Evolutionary conservation across 805 yeast genomes (phyloP).

Genomic region (Sugiyamaella americana): DNA sequence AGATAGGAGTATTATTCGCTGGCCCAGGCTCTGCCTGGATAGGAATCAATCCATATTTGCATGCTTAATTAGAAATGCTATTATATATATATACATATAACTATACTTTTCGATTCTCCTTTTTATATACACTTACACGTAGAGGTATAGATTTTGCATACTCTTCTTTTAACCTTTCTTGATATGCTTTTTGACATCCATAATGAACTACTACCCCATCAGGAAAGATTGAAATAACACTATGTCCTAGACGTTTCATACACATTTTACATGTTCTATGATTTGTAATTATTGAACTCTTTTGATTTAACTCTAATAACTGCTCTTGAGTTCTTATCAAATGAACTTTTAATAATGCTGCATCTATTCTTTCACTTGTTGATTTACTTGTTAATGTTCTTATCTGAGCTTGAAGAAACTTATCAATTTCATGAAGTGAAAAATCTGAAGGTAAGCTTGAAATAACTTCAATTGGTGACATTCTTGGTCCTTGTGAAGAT

Average conservation of each 20-base stretch:
- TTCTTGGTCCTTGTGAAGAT: constrained; percentile 41
- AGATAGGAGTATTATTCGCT: constrained; percentile 4
- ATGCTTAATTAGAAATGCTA: too few relatives aligned
- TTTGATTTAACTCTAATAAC: constrained; percentile 36
- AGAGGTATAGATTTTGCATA: constrained; percentile 6
- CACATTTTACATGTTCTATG: constrained; percentile 55
- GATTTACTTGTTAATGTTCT: constrained; percentile 36
- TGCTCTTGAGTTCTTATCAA: constrained; percentile 42
- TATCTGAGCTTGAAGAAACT: constrained; percentile 42
- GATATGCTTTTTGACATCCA: constrained; percentile 40
- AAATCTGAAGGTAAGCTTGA: constrained; percentile 47
- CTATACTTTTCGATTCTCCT: background rate
- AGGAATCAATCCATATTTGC: too few relatives aligned
- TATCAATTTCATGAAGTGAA: constrained; percentile 38
- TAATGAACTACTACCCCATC: constrained; percentile 47
- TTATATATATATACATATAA: background rate
- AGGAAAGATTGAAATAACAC: constrained; percentile 47
- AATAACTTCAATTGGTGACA: constrained; percentile 42
- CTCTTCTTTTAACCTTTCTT: constrained; percentile 10
- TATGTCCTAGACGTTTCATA: constrained; percentile 47
- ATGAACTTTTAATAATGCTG: constrained; percentile 50
- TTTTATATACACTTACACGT: constrained; percentile 2
- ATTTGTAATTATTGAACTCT: constrained; percentile 36
- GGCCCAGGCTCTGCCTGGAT: too few relatives aligned
- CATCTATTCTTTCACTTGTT: constrained; percentile 38